phyloP scores from a whole-genome alignment of 2,329 filamentous ascomycete genomes.

The Myriosclerotinia curreyana region DNA sequence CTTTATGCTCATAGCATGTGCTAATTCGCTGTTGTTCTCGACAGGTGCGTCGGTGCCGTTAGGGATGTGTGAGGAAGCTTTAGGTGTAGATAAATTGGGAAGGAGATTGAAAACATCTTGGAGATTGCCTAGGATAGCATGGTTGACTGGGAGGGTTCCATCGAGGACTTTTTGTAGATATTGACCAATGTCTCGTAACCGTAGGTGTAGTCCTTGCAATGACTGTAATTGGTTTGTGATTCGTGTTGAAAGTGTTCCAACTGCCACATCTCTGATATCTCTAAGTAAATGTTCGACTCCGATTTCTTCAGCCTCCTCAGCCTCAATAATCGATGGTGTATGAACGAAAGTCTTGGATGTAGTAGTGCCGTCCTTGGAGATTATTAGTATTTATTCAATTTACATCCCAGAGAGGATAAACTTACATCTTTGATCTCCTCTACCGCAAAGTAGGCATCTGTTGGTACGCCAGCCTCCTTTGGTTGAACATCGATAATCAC shows the following conservation, averaged over 20 bases:
- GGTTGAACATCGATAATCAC: slow-evolving; percentile 99
- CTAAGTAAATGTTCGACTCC: slow-evolving; percentile 96
- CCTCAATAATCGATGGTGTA: slow-evolving; percentile 96
- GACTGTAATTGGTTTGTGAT: slow-evolving; percentile 98
- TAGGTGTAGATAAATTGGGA: slow-evolving; percentile 87
- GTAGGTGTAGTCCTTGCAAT: slow-evolving; percentile 89
- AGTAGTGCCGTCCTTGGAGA: slow-evolving; percentile 81
- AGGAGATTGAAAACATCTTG: slow-evolving; percentile 99
- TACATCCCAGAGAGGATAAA: slow-evolving; percentile 27
- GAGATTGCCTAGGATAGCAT: slow-evolving; percentile 95
- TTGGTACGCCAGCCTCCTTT: slow-evolving; percentile 95
- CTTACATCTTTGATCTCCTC: slow-evolving; percentile 99
- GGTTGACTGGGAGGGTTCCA: slow-evolving; percentile 89
- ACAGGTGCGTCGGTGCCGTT: slow-evolving; percentile 46
- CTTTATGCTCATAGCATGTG: slow-evolving; percentile 97
- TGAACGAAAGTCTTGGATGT: slow-evolving; percentile 98
- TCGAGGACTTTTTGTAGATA: slow-evolving; percentile 97
- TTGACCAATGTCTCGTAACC: slow-evolving; percentile 88
- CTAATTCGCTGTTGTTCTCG: slow-evolving; percentile 74
- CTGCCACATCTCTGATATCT: slow-evolving; percentile 96
- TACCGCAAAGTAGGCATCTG: slow-evolving; percentile 97
- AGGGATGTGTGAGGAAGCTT: slow-evolving; percentile 55
- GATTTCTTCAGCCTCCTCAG: slow-evolving; percentile 98
- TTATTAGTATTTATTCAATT: slow-evolving; percentile 24
- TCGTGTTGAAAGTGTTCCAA: slow-evolving; percentile 91